Conservation (phyloP, 495 filamentous ascomycete species). For the Penicillium cinerascens region DNA sequence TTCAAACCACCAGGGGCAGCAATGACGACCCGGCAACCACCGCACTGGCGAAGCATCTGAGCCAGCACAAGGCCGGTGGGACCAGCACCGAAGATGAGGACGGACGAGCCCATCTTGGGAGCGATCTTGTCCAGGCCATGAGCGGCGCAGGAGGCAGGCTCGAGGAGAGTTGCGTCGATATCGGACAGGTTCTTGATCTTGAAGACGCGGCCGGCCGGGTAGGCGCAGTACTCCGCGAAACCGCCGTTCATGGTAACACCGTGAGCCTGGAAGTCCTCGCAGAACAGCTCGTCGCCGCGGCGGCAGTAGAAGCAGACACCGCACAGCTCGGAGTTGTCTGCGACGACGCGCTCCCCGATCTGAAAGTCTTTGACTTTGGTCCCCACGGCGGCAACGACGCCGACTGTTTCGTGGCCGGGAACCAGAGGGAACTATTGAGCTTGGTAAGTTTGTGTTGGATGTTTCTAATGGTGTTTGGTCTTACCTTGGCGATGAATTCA, state of each 20-base stretch:
- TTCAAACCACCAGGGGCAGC: constrained; percentile 64
- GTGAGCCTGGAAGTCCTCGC: constrained; percentile 66
- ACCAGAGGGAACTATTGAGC: constrained; percentile 51
- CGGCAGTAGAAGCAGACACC: constrained; percentile 72
- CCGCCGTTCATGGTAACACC: constrained; percentile 65
- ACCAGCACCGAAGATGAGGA: constrained; percentile 64
- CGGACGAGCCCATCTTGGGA: constrained; percentile 63
- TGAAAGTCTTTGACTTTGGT: constrained; percentile 59
- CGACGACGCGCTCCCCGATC: constrained; percentile 63
- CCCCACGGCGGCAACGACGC: constrained; percentile 53
- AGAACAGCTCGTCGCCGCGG: constrained; percentile 63
- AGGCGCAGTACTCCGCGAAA: constrained; percentile 65
- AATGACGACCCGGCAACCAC: constrained; percentile 63
- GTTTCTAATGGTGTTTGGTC: too few relatives aligned
- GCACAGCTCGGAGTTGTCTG: constrained; percentile 59
- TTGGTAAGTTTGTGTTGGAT: too few relatives aligned
- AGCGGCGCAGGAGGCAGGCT: constrained; percentile 67
- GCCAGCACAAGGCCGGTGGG: constrained; percentile 62
- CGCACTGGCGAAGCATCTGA: constrained; percentile 60
- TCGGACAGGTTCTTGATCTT: constrained; percentile 67
- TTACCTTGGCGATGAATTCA: constrained; percentile 58
- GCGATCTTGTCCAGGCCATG: constrained; percentile 72
- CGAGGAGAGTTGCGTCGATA: constrained; percentile 68
- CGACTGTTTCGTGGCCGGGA: constrained; percentile 51
- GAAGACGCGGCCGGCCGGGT: constrained; percentile 60